A percentile compares a stretch with the other conserved stretches of the same genome.
Evolutionary conservation across 2,329 filamentous ascomycete genomes (phyloP).

Genomic region (Aureobasidium musti): DNA sequence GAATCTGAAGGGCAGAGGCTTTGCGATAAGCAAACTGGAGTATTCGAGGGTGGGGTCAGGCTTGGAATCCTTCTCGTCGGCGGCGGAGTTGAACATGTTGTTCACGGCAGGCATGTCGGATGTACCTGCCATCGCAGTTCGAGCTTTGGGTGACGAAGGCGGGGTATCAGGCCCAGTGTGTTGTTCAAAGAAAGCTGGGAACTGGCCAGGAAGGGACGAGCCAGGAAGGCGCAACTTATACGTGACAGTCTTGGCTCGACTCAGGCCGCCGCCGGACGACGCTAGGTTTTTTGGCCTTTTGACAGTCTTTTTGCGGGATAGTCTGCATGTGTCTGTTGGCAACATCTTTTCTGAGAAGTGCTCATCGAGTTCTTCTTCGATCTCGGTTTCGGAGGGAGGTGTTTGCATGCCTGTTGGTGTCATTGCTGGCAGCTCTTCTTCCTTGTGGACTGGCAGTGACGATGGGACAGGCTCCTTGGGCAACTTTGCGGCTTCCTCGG

Average conservation of each 20-base stretch:
- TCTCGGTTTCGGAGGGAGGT: conserved; percentile 23
- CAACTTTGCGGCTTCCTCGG: not conserved
- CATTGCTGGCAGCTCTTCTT: not conserved
- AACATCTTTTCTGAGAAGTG: conserved; percentile 24
- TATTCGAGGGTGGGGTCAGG: conserved; percentile 50
- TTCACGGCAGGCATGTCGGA: conserved; percentile 22
- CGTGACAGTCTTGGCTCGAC: conserved; percentile 17
- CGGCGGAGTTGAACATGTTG: conserved; percentile 27
- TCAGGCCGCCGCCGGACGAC: too few species aligned
- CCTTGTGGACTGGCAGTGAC: not conserved
- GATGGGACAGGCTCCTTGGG: not conserved
- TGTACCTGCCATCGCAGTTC: conserved; percentile 21
- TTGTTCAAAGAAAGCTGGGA: conserved; percentile 28
- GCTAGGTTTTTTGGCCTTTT: not conserved
- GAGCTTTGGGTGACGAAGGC: conserved; percentile 16
- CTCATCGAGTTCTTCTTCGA: conserved; percentile 11
- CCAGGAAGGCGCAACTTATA: conserved; percentile 16
- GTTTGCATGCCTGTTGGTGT: conserved; percentile 14
- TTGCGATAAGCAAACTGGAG: conserved; percentile 50
- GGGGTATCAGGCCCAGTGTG: conserved; percentile 22
- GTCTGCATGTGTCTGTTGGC: not conserved
- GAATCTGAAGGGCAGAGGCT: conserved; percentile 51
- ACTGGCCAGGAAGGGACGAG: conserved; percentile 13
- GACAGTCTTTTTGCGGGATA: conserved; percentile 14
- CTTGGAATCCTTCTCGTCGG: conserved; percentile 18